Base-by-base conservation (phyloP, 352 stramenopile genomes). In the Phytopythium aichiense region DNA sequence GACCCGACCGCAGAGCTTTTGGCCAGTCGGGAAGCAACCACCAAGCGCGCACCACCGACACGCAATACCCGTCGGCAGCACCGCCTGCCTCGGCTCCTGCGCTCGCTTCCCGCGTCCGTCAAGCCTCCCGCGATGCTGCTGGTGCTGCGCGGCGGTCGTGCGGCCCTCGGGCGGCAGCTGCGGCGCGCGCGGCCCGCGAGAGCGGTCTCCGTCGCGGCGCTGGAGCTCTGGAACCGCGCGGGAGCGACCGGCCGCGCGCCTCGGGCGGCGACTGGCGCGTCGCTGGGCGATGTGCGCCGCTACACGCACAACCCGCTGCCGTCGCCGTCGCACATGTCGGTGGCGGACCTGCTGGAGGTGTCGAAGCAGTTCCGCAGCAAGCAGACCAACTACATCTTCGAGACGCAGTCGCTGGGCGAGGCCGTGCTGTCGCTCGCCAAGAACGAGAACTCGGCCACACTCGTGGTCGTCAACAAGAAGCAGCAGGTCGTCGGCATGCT, bases 401-500 rank as follows among this genome's bases (percentile, higher is more conserved):
- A 90, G 50, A 65, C 86, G 57, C 59, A 87, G 63, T 84, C 79
- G 43, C 67, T 93, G 28, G 65, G 70, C n/a, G 78, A 88, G n/a
- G 84, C 84, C 13, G 75, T 93, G 12, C 67, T 79, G 45, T 89
- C 61, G 28, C 63, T 93, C 9, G 77, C 77, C 20, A 69, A 81
- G 58, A 89, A 93, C 61, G 77, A 88, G 52, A 93, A 93, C 56
- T 91, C 84, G 28, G 77, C 78, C 15, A 86, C 81, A 60, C 75
- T 93, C 37, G 81, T 93, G 53, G 84, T 93, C 40, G 79, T 93
- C 8, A 81, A 91, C 61, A 66, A 68, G 0, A 60, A 81, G 28
- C 71, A 90, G 37, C 79, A 88, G 43, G 80, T 93, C 30, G 81
- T 93, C n/a, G 84, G 84, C 18, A 66, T 93, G 25, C 68, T 93